A percentile compares a stretch with the other conserved stretches of the same genome.
phyloP scores from a whole-genome alignment of 139 green algal genomes.

The Coelastrella sp. region DNA sequence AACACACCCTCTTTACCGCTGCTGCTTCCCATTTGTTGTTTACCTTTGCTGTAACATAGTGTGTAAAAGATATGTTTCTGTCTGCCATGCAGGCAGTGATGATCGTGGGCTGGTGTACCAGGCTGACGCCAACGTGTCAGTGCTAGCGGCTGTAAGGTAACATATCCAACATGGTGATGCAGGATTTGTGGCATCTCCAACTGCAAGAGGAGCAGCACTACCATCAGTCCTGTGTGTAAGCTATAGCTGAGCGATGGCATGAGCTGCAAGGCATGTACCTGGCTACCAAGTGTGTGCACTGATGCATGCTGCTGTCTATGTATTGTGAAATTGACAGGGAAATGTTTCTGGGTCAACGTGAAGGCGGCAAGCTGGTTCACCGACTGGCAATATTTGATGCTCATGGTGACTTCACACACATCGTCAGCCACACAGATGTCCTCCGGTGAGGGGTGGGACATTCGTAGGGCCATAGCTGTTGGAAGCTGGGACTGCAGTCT shows the following conservation, averaged over 20 bases:
- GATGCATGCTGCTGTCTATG: background rate
- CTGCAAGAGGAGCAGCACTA: background rate
- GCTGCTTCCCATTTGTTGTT: too few relatives aligned
- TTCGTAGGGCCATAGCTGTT: too few relatives aligned
- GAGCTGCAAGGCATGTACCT: background rate
- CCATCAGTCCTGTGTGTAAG: too few relatives aligned
- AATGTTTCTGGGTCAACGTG: constrained; percentile 36
- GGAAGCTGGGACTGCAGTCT: too few relatives aligned
- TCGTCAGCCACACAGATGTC: constrained; percentile 74
- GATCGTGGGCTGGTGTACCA: constrained; percentile 79
- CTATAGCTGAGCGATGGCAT: too few relatives aligned
- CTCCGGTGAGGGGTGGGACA: too few relatives aligned
- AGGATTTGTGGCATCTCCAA: constrained; percentile 11
- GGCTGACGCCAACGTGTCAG: constrained; percentile 56
- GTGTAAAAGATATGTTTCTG: too few relatives aligned
- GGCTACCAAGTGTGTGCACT: background rate
- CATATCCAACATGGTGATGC: too few relatives aligned
- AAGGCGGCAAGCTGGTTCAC: constrained; percentile 26
- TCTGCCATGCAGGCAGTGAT: constrained; percentile 73
- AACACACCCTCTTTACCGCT: too few relatives aligned
- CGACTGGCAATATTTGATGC: constrained; percentile 70
- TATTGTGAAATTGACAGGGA: too few relatives aligned
- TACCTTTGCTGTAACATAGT: too few relatives aligned
- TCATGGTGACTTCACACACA: constrained; percentile 72
- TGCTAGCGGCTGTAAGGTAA: constrained; percentile 71